Evolutionary conservation across 1,284 basidiomycete genomes (phyloP), one percentile per base, ranked within the genome.

Genomic region (Melampsora larici-populina): DNA sequence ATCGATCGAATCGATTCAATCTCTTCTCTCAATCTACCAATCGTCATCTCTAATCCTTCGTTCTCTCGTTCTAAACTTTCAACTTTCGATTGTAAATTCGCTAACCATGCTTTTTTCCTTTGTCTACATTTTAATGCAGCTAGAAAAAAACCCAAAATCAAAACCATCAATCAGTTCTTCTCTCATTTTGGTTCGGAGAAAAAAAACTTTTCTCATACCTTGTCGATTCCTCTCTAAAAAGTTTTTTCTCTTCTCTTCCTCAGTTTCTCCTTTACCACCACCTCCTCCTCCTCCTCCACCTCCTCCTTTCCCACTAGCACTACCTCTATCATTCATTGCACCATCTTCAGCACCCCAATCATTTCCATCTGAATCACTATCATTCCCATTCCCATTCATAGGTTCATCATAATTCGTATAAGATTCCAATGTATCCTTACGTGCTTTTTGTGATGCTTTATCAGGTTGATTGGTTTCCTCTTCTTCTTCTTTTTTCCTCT

Each of bases 101-200:
- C 88, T 33, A 98, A 88, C 96, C 97, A 99, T 7, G 94, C 94
- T 85, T 99, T 99, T 85, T 99, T 99, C 76, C 96, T 90, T 84
- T 99, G 96, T 55, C 96, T 92, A 85, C 97, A 99, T 86, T 99
- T 99, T 82, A 98, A 89, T 3, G 96, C 96, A 78, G 96, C 96
- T 96, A 48, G 17, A 75, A 24, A 67, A 6, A 40, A 49, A 48
- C 8, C n/a, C n/a, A n/a, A n/a, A n/a, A n/a, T n/a, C n/a, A n/a
- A n/a, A n/a, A n/a, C n/a, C n/a, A n/a, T 26, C 6, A 3, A 18
- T 21, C 51, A 18, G 51, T 55, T 21, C 21, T 5, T 55, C 4
- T 3, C 51, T 36, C 36, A 3, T 36, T 36, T 26, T 58, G 4
- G 55, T 26, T 21, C 55, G 55, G 55, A 4, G 55, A 3, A 21